phyloP scores from a whole-genome alignment of 1,139 yeast genomes.

The Kodamaea fungicola region DNA sequence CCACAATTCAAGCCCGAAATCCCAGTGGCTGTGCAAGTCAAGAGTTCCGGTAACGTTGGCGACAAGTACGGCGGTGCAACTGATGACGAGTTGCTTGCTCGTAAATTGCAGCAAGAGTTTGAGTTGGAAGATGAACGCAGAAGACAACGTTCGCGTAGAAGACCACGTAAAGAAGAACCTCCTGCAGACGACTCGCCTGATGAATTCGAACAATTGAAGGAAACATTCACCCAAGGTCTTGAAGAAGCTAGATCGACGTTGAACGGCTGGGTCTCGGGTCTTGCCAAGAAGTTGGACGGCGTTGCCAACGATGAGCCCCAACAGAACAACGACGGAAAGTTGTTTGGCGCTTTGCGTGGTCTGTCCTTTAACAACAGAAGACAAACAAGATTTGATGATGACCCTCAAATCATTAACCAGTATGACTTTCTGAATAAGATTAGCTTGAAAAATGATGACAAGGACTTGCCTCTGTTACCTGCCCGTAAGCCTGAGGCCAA shows the following conservation, averaged over 20 bases:
- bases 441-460: constrained; percentile 39
- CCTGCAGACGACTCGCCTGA: constrained; percentile 56
- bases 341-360: constrained; percentile 50
- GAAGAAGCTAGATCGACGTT: constrained; percentile 81
- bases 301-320: constrained; percentile 8
- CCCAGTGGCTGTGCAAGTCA: constrained; percentile 28
- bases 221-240: constrained; percentile 69
- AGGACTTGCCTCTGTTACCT: constrained; percentile 44
- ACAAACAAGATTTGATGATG: constrained; percentile 48
- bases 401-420: constrained; percentile 48
- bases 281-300: constrained; percentile 54
- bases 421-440: constrained; percentile 54
- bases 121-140: constrained; percentile 40
- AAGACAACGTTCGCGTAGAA: constrained; percentile 15
- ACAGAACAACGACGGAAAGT: constrained; percentile 22
- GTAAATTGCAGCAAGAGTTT: constrained; percentile 72
- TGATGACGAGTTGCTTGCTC: constrained; percentile 82
- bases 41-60: constrained; percentile 5
- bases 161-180: constrained; percentile 20
- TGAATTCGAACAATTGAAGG: constrained; percentile 65
- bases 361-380: constrained; percentile 33
- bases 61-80: constrained; percentile 28
- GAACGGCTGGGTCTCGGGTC: constrained; percentile 76
- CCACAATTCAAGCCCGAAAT: constrained; percentile 67
- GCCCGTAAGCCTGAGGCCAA: constrained; percentile 15